Evolutionary conservation across 2,329 filamentous ascomycete species (phyloP).

Genomic region (Xylaria sp.): DNA sequence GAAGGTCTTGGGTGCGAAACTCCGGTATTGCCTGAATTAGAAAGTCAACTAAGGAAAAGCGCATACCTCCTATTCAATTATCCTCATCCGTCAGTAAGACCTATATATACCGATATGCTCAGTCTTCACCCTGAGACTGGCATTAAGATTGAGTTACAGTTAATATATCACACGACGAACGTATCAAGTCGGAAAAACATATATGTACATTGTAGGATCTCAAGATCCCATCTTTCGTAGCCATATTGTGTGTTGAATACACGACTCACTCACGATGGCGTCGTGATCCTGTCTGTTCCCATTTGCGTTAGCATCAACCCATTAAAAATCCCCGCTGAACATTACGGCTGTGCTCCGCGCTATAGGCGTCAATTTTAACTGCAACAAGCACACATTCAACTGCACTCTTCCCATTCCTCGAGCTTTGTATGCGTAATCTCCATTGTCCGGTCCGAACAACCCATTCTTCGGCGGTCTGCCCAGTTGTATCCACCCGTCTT

Average conservation of each 20-base stretch:
- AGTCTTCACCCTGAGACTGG: not conserved
- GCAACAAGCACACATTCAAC: conserved; percentile 79
- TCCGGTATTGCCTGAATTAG: not conserved
- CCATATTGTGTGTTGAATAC: conserved; percentile 11
- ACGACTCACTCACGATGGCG: conserved; percentile 1
- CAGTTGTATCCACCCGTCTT: conserved; percentile 54
- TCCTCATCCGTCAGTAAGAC: not conserved
- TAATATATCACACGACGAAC: not conserved
- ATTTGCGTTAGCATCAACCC: conserved; percentile 27
- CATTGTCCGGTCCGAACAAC: conserved; percentile 75
- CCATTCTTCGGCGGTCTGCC: conserved; percentile 61
- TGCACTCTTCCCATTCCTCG: conserved; percentile 59
- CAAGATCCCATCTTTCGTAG: conserved; percentile 1
- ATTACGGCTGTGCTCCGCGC: conserved; percentile 74
- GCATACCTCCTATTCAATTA: not conserved
- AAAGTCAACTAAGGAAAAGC: not conserved
- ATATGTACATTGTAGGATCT: conserved; percentile 9
- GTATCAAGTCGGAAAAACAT: not conserved
- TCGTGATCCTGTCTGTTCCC: not conserved
- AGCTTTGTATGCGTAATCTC: conserved; percentile 72
- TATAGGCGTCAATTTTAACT: conserved; percentile 79
- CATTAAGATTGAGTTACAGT: conserved; percentile 1
- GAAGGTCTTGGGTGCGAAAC: not conserved
- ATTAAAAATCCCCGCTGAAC: conserved; percentile 69
- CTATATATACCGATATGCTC: not conserved